Conservation (phyloP, 2,329 filamentous ascomycete genomes). For the Calycina herbarum region DNA sequence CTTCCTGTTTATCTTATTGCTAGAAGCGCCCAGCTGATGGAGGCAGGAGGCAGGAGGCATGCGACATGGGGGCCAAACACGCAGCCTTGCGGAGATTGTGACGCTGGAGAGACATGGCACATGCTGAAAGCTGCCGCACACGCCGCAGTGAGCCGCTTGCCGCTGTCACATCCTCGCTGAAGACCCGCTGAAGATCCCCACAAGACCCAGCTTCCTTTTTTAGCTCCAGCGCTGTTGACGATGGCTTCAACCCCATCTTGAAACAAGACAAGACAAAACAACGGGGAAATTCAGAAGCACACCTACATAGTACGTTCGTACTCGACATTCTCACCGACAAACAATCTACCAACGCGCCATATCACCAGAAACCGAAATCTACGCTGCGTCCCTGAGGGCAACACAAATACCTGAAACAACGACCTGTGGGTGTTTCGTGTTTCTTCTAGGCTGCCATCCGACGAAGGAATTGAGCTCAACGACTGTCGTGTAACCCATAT, state of each 20-base stretch:
- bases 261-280: too few species aligned
- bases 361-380: too few species aligned
- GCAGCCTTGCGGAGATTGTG: conserved; percentile 10
- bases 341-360: too few species aligned
- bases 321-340: too few species aligned
- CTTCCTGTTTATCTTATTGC: conserved; percentile 4
- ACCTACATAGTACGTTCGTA: too few species aligned
- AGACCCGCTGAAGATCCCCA: background rate
- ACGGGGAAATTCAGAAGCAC: too few species aligned
- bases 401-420: background rate
- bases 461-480: background rate
- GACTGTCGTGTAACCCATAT: background rate
- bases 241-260: too few species aligned
- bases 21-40: conserved; percentile 1
- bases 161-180: background rate
- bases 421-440: background rate
- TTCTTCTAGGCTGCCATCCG: background rate
- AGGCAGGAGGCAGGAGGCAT: background rate
- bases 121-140: background rate
- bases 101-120: background rate
- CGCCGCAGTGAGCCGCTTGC: background rate
- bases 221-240: too few species aligned
- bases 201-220: too few species aligned
- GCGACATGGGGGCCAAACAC: background rate
- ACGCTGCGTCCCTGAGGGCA: too few species aligned